Evolutionary conservation across 306 rosid species (phyloP).

Genomic region (Fragaria nilgerrensis): DNA sequence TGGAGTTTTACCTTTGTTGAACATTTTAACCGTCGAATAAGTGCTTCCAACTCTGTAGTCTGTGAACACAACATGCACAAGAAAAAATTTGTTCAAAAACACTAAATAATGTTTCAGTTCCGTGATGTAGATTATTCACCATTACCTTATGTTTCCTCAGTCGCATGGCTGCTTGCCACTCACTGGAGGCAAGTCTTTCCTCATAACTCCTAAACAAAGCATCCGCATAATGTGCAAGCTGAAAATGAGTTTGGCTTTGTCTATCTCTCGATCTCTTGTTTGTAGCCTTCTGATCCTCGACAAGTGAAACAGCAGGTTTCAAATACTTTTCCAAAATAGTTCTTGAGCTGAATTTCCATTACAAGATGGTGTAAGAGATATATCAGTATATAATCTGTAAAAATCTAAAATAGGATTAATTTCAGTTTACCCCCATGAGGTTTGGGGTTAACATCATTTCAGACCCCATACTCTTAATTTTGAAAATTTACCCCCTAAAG

Average conservation of each 20-base stretch:
- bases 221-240: conserved; percentile 93
- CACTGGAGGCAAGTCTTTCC: conserved; percentile 82
- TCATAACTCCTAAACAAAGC: conserved; percentile 85
- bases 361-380: conserved; percentile 5
- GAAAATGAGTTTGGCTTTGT: conserved; percentile 73
- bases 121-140: conserved; percentile 1
- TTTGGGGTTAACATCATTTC: too few species aligned
- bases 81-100: conserved; percentile 2
- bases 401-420: not conserved
- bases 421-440: too few species aligned
- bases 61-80: conserved; percentile 38
- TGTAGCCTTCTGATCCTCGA: conserved; percentile 56
- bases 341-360: conserved; percentile 71
- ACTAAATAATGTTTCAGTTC: conserved; percentile 12
- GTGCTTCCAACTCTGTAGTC: conserved; percentile 84
- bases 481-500: too few species aligned
- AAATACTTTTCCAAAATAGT: conserved; percentile 88
- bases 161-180: conserved; percentile 93
- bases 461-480: too few species aligned
- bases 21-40: conserved; percentile 57
- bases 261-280: conserved; percentile 54
- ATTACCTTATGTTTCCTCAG: conserved; percentile 88
- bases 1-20: conserved; percentile 58
- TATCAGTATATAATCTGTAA: conserved; percentile 11
- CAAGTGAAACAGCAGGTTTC: conserved; percentile 81